phyloP scores from a whole-genome alignment of 305 asterid species.

The Plantago rigida region DNA sequence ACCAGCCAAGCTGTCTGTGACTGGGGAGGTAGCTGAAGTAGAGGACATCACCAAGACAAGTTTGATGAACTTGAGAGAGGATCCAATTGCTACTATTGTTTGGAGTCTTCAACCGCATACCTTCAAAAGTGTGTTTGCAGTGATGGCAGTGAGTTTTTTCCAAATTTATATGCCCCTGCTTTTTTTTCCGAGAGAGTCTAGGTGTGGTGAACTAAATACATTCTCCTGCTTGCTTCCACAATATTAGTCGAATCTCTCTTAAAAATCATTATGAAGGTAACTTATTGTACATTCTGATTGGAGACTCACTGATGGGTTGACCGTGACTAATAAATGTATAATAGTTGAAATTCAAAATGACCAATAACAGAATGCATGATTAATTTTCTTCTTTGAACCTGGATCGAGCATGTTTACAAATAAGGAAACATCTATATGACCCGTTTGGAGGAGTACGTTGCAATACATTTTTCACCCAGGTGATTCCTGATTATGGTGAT shows the following conservation, averaged over 20 bases:
- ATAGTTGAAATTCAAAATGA: too few species aligned
- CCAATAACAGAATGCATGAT: too few species aligned
- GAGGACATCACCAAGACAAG: conserved; percentile 27
- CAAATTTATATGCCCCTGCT: conserved; percentile 4
- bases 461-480: conserved; percentile 15
- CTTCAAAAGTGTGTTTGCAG: conserved; percentile 49
- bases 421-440: conserved; percentile 19
- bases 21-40: conserved; percentile 31
- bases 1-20: conserved; percentile 29
- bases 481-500: conserved; percentile 20
- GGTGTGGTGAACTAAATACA: conserved; percentile 9
- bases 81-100: conserved; percentile 61
- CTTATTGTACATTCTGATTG: too few species aligned
- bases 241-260: too few species aligned
- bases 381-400: too few species aligned
- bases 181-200: conserved; percentile 15
- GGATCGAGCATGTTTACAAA: not conserved
- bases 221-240: conserved; percentile 17
- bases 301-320: too few species aligned
- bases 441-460: conserved; percentile 15
- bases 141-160: conserved; percentile 69
- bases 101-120: conserved; percentile 65
- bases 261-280: too few species aligned
- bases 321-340: too few species aligned
- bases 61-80: conserved; percentile 49